These are phyloP conservation scores for Coniochaeta hoffmannii DNA, from an alignment of 2,329 filamentous ascomycete species.

Conservation along the genomic window DNA sequence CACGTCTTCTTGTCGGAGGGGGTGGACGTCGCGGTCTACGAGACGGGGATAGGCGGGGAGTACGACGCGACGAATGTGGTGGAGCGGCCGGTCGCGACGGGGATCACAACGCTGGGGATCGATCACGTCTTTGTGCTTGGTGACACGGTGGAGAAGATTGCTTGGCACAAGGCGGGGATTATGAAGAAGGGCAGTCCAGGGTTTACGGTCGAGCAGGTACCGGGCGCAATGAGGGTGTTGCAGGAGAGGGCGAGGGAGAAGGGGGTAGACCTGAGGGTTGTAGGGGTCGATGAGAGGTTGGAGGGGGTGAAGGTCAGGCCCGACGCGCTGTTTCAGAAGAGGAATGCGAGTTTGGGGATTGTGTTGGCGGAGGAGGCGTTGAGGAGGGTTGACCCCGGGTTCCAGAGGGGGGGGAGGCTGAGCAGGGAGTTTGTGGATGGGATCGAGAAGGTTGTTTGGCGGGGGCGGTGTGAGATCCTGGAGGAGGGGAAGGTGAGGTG, in stretches of 20 bases:
- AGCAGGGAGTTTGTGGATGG: slow-evolving; percentile 56
- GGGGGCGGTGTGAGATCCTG: slow-evolving; percentile 68
- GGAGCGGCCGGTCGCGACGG: slow-evolving; percentile 46
- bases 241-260: slow-evolving; percentile 49
- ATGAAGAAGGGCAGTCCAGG: slow-evolving; percentile 53
- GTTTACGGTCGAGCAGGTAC: slow-evolving; percentile 48
- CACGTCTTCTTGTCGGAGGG: slow-evolving; percentile 73
- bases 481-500: slow-evolving; percentile 51
- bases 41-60: slow-evolving; percentile 92
- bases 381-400: slow-evolving; percentile 15
- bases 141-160: slow-evolving; percentile 55
- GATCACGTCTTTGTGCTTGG: slow-evolving; percentile 61
- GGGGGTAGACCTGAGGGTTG: slow-evolving; percentile 30
- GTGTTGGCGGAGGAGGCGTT: slow-evolving; percentile 52
- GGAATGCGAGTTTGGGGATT: slow-evolving; percentile 52
- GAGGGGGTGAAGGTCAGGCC: slow-evolving; percentile 20
- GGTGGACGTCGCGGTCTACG: slow-evolving; percentile 72
- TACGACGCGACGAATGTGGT: slow-evolving; percentile 90
- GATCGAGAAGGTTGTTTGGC: slow-evolving; percentile 58
- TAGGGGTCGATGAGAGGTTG: slow-evolving; percentile 25
- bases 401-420: slow-evolving; percentile 15
- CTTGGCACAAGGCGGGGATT: slow-evolving; percentile 68
- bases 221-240: slow-evolving; percentile 33
- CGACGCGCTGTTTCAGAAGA: slow-evolving; percentile 46
- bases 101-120: slow-evolving; percentile 59